Conservation (phyloP, 257 asterid species). For the Penstemon barbatus region DNA sequence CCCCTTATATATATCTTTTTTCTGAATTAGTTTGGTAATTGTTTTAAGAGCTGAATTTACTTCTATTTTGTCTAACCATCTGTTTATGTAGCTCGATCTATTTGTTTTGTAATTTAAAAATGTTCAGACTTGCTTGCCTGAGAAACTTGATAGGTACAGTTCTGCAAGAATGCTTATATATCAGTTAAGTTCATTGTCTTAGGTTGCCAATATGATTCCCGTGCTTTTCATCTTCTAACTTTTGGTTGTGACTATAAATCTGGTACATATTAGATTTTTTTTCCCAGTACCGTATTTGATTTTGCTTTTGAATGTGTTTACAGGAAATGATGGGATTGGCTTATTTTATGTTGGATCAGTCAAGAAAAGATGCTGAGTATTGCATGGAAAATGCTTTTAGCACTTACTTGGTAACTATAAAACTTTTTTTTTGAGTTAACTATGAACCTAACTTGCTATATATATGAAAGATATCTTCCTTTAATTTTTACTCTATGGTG, state of each 20-base stretch:
- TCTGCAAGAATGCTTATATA: constrained; percentile 11
- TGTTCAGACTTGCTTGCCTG: constrained; percentile 17
- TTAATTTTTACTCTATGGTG: constrained; percentile 12
- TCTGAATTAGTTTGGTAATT: background rate
- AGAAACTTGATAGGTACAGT: constrained; percentile 16
- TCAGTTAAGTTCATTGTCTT: background rate
- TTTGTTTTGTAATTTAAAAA: constrained; percentile 6
- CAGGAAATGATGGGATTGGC: constrained; percentile 98
- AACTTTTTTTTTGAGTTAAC: constrained; percentile 41
- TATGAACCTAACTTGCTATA: constrained; percentile 25
- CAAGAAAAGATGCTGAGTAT: constrained; percentile 90
- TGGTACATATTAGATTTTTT: constrained; percentile 16
- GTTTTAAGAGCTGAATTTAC: constrained; percentile 1
- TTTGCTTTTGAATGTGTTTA: constrained; percentile 32
- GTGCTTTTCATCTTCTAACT: background rate
- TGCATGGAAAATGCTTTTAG: constrained; percentile 96
- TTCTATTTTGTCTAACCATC: background rate
- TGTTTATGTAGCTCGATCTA: background rate
- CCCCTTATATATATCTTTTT: constrained; percentile 8
- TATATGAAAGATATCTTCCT: constrained; percentile 1
- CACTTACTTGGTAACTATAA: constrained; percentile 65
- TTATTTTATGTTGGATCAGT: constrained; percentile 90
- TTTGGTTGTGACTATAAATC: constrained; percentile 5
- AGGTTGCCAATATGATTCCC: constrained; percentile 19
- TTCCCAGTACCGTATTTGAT: constrained; percentile 22